Evolutionary conservation across 2,329 filamentous ascomycete species (phyloP).

Genomic region (Aureobasidium lini): DNA sequence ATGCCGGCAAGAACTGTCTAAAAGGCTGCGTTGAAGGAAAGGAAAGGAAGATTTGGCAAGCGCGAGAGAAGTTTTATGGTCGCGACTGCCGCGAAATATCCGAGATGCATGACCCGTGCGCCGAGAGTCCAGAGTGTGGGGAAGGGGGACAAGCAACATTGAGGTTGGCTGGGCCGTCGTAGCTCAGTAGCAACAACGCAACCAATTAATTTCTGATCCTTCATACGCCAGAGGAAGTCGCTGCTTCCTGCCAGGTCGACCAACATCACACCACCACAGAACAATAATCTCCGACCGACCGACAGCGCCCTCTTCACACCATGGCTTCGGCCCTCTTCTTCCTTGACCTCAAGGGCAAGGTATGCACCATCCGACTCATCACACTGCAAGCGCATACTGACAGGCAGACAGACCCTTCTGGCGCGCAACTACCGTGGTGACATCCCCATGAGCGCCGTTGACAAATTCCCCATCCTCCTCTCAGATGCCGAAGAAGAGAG

Average conservation of each 20-base stretch:
- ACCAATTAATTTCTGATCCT: neutral
- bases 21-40: constrained; percentile 54
- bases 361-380: constrained; percentile 34
- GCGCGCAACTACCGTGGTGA: constrained; percentile 98
- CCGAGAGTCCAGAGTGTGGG: neutral
- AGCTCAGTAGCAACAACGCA: neutral
- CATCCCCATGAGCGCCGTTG: constrained; percentile 97
- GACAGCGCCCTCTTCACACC: constrained; percentile 21
- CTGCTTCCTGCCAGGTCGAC: neutral
- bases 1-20: constrained; percentile 78
- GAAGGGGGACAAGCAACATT: neutral
- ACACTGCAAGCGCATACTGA: neutral
- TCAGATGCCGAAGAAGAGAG: constrained; percentile 99
- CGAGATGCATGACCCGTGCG: neutral
- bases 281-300: neutral
- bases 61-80: constrained; percentile 1
- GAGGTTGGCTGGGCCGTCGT: neutral
- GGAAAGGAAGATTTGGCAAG: constrained; percentile 25
- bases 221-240: neutral
- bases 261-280: neutral
- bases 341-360: constrained; percentile 99
- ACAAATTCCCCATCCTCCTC: constrained; percentile 92
- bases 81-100: neutral
- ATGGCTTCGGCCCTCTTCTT: constrained; percentile 99
- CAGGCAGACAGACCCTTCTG: constrained; percentile 70